Evolutionary conservation across 1,139 yeast species (phyloP).

Genomic region (Geotrichum aggregatum): DNA sequence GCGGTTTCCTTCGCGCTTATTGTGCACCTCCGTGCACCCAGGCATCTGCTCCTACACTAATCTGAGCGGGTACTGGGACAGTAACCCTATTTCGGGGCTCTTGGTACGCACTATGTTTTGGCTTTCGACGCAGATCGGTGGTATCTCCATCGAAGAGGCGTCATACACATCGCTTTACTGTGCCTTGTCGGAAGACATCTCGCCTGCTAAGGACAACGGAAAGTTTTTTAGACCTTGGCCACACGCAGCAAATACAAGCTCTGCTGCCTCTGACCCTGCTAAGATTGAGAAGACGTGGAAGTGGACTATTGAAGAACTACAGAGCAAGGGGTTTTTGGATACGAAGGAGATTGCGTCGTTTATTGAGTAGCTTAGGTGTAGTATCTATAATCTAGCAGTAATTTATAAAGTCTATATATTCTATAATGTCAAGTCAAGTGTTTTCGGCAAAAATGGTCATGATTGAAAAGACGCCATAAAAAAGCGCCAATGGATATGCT

Average conservation of each 20-base stretch:
- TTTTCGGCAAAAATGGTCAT: conserved; percentile 85
- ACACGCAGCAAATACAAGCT: conserved; percentile 52
- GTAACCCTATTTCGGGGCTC: conserved; percentile 71
- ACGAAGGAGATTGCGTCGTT: conserved; percentile 11
- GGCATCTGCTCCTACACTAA: conserved; percentile 82
- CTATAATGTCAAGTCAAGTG: conserved; percentile 19
- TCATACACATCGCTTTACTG: conserved; percentile 62
- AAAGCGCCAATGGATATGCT: conserved; percentile 89
- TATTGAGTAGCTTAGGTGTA: not conserved
- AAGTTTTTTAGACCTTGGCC: conserved; percentile 51
- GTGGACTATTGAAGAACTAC: conserved; percentile 69
- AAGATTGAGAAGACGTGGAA: conserved; percentile 73
- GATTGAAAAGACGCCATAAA: conserved; percentile 88
- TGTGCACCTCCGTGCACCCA: conserved; percentile 72
- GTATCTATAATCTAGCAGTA: too few relatives aligned
- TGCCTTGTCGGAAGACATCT: conserved; percentile 50
- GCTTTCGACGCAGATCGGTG: conserved; percentile 61
- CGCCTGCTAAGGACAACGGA: conserved; percentile 59
- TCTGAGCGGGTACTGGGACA: conserved; percentile 67
- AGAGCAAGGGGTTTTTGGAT: conserved; percentile 43
- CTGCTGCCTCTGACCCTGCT: conserved; percentile 54
- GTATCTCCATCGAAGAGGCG: conserved; percentile 70
- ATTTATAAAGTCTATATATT: too few relatives aligned
- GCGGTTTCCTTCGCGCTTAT: conserved; percentile 58
- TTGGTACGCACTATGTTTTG: conserved; percentile 67